These are phyloP conservation scores for Mycogone perniciosa DNA, from an alignment of 2,329 filamentous ascomycete species.

Conservation along the genomic window DNA sequence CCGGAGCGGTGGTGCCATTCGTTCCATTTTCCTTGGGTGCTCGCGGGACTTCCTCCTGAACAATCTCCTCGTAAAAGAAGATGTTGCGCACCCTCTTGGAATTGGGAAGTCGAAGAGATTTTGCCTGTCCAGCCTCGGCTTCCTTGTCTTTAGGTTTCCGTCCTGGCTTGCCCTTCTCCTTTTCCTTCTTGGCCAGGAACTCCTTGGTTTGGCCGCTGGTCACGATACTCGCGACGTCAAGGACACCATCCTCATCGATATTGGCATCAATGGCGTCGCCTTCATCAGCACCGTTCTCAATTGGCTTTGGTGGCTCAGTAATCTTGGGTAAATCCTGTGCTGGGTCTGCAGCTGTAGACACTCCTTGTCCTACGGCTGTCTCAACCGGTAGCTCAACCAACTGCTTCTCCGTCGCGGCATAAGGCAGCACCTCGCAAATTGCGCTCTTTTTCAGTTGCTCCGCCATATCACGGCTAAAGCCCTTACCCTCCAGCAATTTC, in stretches of 20 bases:
- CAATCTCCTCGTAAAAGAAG: slow-evolving; percentile 67
- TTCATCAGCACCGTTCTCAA: slow-evolving; percentile 33
- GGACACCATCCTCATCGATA: slow-evolving; percentile 61
- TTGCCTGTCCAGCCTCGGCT: slow-evolving; percentile 45
- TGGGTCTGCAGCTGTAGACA: slow-evolving; percentile 22
- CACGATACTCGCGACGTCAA: slow-evolving; percentile 81
- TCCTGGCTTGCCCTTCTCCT: slow-evolving; percentile 60
- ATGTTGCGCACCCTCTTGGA: slow-evolving; percentile 61
- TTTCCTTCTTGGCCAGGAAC: slow-evolving; percentile 76
- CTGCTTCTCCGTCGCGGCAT: slow-evolving; percentile 37
- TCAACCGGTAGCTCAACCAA: slow-evolving; percentile 46
- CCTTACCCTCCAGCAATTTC: slow-evolving; percentile 55
- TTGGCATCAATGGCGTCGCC: slow-evolving; percentile 16
- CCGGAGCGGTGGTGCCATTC: slow-evolving; percentile 15
- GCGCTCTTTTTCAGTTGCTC: slow-evolving; percentile 62
- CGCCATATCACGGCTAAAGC: slow-evolving; percentile 59
- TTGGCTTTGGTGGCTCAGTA: slow-evolving; percentile 27
- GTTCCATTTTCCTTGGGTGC: slow-evolving; percentile 27
- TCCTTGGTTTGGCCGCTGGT: slow-evolving; percentile 75
- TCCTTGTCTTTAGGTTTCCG: slow-evolving; percentile 50
- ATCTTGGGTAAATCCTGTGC: slow-evolving; percentile 28
- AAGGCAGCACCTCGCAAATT: slow-evolving; percentile 61
- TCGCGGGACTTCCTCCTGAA: slow-evolving; percentile 47
- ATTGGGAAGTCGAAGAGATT: slow-evolving; percentile 60
- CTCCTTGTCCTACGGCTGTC: slow-evolving; percentile 21